Percentiles rank a stretch among this genome's conserved stretches.
phyloP scores from a whole-genome alignment of 1,284 basidiomycete genomes.

The Ceratobasidium sp. region DNA sequence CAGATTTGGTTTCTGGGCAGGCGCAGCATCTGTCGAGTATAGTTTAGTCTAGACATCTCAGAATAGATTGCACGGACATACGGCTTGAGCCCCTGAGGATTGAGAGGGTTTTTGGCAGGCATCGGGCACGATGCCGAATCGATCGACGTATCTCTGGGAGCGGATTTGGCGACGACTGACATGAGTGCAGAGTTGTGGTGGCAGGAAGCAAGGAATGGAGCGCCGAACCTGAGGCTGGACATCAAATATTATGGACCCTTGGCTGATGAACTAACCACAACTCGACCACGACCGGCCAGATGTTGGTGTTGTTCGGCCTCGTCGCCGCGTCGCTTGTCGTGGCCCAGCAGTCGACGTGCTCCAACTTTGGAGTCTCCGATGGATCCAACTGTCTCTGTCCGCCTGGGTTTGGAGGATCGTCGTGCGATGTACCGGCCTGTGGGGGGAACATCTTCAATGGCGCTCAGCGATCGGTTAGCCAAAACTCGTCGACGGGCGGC shows the following conservation, averaged over 20 bases:
- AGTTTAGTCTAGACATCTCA: too few species aligned
- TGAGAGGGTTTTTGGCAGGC: slow-evolving; percentile 64
- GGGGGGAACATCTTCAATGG: slow-evolving; percentile 82
- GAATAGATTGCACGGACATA: too few species aligned
- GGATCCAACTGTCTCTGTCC: slow-evolving; percentile 74
- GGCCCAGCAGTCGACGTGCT: slow-evolving; percentile 55
- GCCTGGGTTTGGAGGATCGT: slow-evolving; percentile 73
- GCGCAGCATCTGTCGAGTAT: slow-evolving; percentile 72
- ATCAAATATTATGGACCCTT: not conserved
- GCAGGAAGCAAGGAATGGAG: not conserved
- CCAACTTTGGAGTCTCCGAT: slow-evolving; percentile 68
- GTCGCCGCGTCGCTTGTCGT: not conserved
- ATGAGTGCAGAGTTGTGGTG: not conserved
- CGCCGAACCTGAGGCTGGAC: not conserved
- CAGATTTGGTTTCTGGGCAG: slow-evolving; percentile 91
- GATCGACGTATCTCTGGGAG: slow-evolving; percentile 49
- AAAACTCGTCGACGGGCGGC: slow-evolving; percentile 44
- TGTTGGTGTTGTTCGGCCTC: slow-evolving; percentile 15
- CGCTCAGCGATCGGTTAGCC: slow-evolving; percentile 58
- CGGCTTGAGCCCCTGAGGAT: slow-evolving; percentile 92
- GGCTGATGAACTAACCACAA: not conserved
- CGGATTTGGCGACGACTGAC: slow-evolving; percentile 38
- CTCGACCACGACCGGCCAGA: slow-evolving; percentile 1
- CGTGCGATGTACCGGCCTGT: slow-evolving; percentile 74
- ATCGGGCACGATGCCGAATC: slow-evolving; percentile 45